phyloP scores from a whole-genome alignment of 148 eudicot genomes.

The Persicaria tinctoria region DNA sequence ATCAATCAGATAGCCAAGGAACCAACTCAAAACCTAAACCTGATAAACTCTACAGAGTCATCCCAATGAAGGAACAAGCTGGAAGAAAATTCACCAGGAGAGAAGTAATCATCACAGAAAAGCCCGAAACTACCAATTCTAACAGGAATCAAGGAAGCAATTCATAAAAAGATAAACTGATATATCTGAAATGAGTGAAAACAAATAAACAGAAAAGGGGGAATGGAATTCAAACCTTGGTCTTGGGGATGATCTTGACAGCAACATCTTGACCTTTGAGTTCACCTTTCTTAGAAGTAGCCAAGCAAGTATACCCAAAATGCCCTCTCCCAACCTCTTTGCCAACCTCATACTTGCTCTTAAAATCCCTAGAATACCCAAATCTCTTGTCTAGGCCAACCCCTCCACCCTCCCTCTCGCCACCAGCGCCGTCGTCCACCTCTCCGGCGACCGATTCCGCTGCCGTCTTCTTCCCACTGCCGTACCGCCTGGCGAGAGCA shows the following conservation, averaged over 20 bases:
- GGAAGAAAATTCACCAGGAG: neutral
- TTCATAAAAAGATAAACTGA: neutral
- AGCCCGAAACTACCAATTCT: neutral
- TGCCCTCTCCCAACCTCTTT: constrained; percentile 64
- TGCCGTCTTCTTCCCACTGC: constrained; percentile 21
- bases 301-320: constrained; percentile 60
- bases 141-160: neutral
- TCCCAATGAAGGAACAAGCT: neutral
- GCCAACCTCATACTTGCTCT: constrained; percentile 37
- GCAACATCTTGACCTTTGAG: constrained; percentile 45
- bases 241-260: constrained; percentile 51
- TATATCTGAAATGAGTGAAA: neutral
- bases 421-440: constrained; percentile 24
- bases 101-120: neutral
- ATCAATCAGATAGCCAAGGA: neutral
- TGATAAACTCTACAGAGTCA: neutral
- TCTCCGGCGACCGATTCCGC: constrained; percentile 10
- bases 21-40: neutral
- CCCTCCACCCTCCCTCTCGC: constrained; percentile 21
- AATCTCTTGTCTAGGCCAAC: constrained; percentile 45
- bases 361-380: constrained; percentile 44
- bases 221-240: constrained; percentile 31
- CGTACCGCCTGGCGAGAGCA: constrained; percentile 30
- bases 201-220: neutral
- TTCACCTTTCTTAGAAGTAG: constrained; percentile 37